phyloP scores from a whole-genome alignment of 2,329 filamentous ascomycete species.

The Fusarium graminum region DNA sequence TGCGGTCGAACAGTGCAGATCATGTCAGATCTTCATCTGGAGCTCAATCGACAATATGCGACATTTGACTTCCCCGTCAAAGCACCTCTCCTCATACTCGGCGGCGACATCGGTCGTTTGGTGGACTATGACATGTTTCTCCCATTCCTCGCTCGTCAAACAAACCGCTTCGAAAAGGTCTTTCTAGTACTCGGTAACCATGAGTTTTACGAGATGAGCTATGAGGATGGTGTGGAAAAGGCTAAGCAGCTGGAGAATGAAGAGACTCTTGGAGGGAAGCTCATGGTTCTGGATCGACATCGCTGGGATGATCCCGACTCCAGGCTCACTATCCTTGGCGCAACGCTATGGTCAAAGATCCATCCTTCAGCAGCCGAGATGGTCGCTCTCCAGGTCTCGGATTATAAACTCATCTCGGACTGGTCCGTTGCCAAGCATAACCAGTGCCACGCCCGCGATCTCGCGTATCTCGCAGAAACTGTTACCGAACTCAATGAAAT shows the following conservation, averaged over 20 bases:
- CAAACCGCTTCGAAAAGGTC: conserved; percentile 58
- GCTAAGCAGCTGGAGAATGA: conserved; percentile 58
- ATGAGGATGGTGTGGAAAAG: conserved; percentile 54
- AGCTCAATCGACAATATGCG: conserved; percentile 59
- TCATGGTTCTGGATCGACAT: conserved; percentile 61
- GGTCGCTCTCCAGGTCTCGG: conserved; percentile 62
- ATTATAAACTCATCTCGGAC: conserved; percentile 65
- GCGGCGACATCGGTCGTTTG: conserved; percentile 65
- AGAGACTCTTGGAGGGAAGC: conserved; percentile 52
- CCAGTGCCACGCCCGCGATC: conserved; percentile 60
- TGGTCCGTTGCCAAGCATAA: conserved; percentile 68
- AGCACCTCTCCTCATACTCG: conserved; percentile 61
- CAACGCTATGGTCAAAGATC: conserved; percentile 69
- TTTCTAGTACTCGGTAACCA: conserved; percentile 67
- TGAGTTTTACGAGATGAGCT: conserved; percentile 64
- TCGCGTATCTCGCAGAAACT: conserved; percentile 63
- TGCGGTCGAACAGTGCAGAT: conserved; percentile 49
- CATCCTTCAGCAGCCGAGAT: conserved; percentile 54
- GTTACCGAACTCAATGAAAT: conserved; percentile 48
- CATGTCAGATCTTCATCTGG: conserved; percentile 66
- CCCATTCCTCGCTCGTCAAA: conserved; percentile 58
- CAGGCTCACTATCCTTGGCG: conserved; percentile 66
- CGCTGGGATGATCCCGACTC: conserved; percentile 57
- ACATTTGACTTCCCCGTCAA: conserved; percentile 57
- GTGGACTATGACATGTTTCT: conserved; percentile 61